Evolutionary conservation across 192 early-diverging fungal genomes (phyloP), one percentile per base, ranked within the genome.

Genomic region (Umbelopsis sp.): DNA sequence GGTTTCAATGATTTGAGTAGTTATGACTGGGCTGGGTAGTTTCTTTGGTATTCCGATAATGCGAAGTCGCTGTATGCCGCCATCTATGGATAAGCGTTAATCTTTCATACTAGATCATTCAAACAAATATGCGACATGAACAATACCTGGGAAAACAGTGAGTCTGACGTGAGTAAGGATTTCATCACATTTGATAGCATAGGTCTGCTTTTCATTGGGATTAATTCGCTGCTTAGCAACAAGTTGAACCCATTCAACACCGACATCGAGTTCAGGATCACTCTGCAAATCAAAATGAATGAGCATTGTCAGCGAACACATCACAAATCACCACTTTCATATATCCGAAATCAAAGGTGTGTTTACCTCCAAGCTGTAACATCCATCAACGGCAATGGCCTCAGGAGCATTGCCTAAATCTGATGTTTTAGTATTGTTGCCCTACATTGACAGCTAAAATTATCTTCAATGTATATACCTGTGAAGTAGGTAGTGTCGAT

Each of bases 401-500:
- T 93, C 88, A 21, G 95, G 94, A 78, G 84, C 91, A 81, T 97
- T 95, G 37, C 95, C 95, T 71, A 89, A 91, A 74, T 89, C 94
- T 25, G 89, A 88, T 37, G 83, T 84, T 8, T 94, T 97, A 71
- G 95, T 94, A 30, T 95, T 79, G 69, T 92, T 90, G 25, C 90
- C 84, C 37, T 9, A 6, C 6, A 6, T 41, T 41, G 6, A 41
- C 6, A 10, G 5, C 6, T 41, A 1, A 0, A 7, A 41, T 41
- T 9, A 1, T 1, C 37, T 9, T 9, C 37, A 0, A 35, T 61
- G 27, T 12, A 2, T 30, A 35, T 61, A 61, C 55, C 55, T 69
- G 89, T 92, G 74, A 92, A 96, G 25, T 89, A 89, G 37, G 84
- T 85, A 7, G 95, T 97, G 71, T 97, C 95, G 25, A 97, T 75